Conservation (phyloP, 176 grass and related monocot species). For the Oryza longistaminata region DNA sequence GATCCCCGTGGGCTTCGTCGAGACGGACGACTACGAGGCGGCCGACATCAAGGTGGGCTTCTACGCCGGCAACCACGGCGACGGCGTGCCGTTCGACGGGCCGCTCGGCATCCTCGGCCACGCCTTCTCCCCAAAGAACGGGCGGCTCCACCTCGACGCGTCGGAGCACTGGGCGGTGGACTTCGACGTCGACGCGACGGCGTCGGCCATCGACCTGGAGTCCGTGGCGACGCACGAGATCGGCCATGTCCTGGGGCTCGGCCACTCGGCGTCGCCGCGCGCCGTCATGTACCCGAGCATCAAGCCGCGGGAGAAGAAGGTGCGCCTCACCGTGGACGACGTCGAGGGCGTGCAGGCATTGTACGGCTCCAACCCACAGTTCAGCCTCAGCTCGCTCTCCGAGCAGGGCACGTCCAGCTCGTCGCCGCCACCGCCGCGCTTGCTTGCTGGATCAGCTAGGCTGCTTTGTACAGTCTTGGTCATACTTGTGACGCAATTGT, state of each 20-base stretch:
- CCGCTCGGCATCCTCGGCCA: constrained; percentile 80
- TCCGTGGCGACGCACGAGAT: constrained; percentile 96
- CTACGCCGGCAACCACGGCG: constrained; percentile 74
- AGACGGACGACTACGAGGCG: constrained; percentile 47
- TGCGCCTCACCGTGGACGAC: constrained; percentile 73
- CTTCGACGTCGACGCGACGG: constrained; percentile 32
- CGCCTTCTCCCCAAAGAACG: constrained; percentile 83
- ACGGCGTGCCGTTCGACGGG: constrained; percentile 89
- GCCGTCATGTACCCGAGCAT: constrained; percentile 96
- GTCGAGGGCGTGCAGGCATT: constrained; percentile 76
- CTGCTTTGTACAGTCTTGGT: constrained; percentile 14
- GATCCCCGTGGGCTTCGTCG: constrained; percentile 73
- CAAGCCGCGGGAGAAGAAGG: constrained; percentile 60
- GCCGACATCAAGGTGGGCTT: constrained; percentile 83
- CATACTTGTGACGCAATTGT: constrained; percentile 37
- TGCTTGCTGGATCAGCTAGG: constrained; percentile 6
- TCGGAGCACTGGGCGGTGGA: constrained; percentile 74
- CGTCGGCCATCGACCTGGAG: constrained; percentile 62
- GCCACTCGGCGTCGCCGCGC: constrained; percentile 62
- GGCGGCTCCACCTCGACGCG: constrained; percentile 82
- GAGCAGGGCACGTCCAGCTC: constrained; percentile 46
- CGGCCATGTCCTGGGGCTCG: constrained; percentile 84
- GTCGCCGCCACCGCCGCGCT: constrained; percentile 17
- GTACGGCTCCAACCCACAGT: constrained; percentile 75
- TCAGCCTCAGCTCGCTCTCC: constrained; percentile 69